A percentile compares a stretch with the other conserved stretches of the same genome.
These are phyloP conservation scores for Styphnolobium japonicum DNA, from an alignment of 306 rosid species.

Conservation along the genomic window DNA sequence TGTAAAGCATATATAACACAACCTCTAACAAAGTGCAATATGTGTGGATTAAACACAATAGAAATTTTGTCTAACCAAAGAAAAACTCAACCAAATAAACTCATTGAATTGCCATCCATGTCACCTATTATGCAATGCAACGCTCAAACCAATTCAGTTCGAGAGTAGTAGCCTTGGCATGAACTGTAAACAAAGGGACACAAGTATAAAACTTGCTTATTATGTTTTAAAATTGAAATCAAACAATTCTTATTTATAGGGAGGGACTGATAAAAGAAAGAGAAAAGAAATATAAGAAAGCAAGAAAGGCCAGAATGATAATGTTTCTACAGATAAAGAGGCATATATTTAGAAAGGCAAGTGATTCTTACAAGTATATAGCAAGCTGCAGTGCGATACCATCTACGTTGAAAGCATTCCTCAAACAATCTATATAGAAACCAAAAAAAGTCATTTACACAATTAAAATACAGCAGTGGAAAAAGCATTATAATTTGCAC, in stretches of 20 bases:
- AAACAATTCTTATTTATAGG: background rate
- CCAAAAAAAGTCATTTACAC: background rate
- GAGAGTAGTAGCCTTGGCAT: background rate
- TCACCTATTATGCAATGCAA: background rate
- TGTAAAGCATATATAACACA: background rate
- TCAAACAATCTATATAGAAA: constrained; percentile 75
- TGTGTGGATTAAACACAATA: background rate
- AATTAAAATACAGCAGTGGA: background rate
- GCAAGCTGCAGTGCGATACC: constrained; percentile 98
- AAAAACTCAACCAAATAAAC: background rate
- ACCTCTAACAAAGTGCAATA: background rate
- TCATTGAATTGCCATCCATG: background rate
- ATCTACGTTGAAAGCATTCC: constrained; percentile 98
- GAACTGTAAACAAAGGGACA: background rate
- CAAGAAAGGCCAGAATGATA: constrained; percentile 15
- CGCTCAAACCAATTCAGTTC: background rate
- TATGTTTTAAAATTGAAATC: background rate
- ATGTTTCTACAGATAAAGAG: background rate
- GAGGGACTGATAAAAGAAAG: background rate
- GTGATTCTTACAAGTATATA: constrained; percentile 82
- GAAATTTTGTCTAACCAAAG: background rate
- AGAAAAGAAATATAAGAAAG: background rate
- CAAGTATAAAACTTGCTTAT: background rate
- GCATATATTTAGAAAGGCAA: constrained; percentile 5
- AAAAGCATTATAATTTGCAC: background rate